Percentiles rank a stretch among this genome's conserved stretches.
Conservation (phyloP, 1,139 yeast genomes). For the Geotrichum aggregatum region DNA sequence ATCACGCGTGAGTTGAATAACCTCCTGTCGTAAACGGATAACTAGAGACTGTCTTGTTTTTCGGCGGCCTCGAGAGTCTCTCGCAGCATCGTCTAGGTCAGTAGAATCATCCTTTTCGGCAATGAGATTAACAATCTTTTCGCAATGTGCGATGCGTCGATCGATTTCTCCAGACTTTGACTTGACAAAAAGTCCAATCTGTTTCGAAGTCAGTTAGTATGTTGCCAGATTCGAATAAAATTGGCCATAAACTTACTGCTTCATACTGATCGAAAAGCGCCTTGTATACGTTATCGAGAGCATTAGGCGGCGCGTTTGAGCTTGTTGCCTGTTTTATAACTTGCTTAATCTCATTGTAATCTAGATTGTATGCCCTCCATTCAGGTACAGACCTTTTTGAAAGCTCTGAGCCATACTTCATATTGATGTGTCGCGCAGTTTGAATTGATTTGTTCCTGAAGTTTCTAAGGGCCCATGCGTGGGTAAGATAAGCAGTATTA, state of each 20-base stretch:
- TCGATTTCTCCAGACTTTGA: slow-evolving; percentile 63
- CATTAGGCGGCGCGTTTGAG: slow-evolving; percentile 24
- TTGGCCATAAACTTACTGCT: slow-evolving; percentile 34
- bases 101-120: slow-evolving; percentile 27
- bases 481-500: background rate
- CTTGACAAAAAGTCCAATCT: slow-evolving; percentile 52
- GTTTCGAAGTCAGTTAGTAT: background rate
- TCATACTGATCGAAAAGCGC: slow-evolving; percentile 50
- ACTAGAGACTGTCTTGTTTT: slow-evolving; percentile 32
- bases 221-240: background rate
- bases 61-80: background rate
- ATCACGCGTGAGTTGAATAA: slow-evolving; percentile 51
- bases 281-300: slow-evolving; percentile 29
- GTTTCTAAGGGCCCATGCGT: background rate
- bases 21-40: slow-evolving; percentile 36
- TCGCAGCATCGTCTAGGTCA: background rate
- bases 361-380: slow-evolving; percentile 80
- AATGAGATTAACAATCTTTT: slow-evolving; percentile 38
- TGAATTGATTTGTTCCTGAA: background rate
- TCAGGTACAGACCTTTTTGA: slow-evolving; percentile 75
- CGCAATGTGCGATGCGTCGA: slow-evolving; percentile 43
- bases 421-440: slow-evolving; percentile 32
- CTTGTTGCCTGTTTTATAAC: slow-evolving; percentile 54
- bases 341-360: slow-evolving; percentile 70
- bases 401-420: slow-evolving; percentile 85